Conservation (phyloP, 2,329 filamentous ascomycete species). For the Neonectria magnoliae region DNA sequence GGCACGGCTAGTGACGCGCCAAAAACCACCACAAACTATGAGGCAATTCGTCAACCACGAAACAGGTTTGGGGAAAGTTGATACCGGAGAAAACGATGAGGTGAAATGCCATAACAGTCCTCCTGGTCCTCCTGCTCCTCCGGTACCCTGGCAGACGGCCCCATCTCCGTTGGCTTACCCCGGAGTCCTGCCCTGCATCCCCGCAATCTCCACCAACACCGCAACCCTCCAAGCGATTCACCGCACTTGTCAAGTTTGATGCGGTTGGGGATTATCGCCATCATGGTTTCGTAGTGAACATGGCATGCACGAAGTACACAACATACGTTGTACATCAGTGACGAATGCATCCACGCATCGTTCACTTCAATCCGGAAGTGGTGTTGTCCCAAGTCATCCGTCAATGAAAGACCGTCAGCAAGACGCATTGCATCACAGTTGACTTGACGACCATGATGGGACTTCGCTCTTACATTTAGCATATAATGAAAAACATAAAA, state of each 20-base stretch:
- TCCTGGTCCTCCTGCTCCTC: background rate
- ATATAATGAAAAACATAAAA: too few species aligned
- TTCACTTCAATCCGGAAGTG: background rate
- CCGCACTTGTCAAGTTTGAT: constrained; percentile 4
- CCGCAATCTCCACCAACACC: constrained; percentile 16
- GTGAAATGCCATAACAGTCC: background rate
- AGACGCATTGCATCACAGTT: background rate
- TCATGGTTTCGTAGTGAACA: background rate
- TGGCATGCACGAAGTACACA: background rate
- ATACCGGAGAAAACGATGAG: background rate
- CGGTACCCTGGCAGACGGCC: background rate
- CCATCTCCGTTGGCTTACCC: constrained; percentile 3
- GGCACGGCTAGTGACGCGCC: background rate
- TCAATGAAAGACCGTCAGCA: too few species aligned
- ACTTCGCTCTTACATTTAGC: too few species aligned
- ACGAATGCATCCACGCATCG: background rate
- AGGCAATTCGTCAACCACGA: background rate
- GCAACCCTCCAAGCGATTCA: background rate
- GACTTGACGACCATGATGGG: background rate
- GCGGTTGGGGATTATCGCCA: background rate
- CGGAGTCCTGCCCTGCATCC: constrained; percentile 10
- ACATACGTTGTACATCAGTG: background rate
- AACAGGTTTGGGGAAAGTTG: background rate
- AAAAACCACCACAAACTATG: background rate
- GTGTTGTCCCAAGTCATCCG: background rate